phyloP scores from a whole-genome alignment of 1,284 basidiomycete species.

The Pascua guehoae region DNA sequence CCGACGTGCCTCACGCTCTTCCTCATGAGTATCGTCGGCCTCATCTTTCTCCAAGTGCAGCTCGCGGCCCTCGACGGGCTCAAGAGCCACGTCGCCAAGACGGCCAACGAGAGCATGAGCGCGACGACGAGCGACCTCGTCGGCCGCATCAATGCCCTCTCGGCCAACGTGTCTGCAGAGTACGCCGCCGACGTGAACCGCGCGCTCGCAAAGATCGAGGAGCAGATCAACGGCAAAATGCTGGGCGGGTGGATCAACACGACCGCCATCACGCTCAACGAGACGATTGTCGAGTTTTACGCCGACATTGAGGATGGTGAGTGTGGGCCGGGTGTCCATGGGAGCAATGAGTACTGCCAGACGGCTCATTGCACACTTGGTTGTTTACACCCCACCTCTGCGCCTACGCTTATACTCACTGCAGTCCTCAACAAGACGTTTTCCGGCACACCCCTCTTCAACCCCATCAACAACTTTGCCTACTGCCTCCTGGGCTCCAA shows the following conservation, averaged over 20 bases:
- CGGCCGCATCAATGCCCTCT: conserved; percentile 71
- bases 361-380: no score
- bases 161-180: conserved; percentile 68
- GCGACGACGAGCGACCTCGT: conserved; percentile 69
- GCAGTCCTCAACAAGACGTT: conserved; percentile 64
- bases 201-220: conserved; percentile 65
- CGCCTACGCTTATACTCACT: not conserved
- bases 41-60: conserved; percentile 85
- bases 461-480: conserved; percentile 79
- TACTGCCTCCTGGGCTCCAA: conserved; percentile 86
- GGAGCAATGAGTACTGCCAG: no score
- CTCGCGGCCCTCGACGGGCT: conserved; percentile 69
- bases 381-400: no score
- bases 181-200: conserved; percentile 75
- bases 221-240: conserved; percentile 73
- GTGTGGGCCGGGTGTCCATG: no score
- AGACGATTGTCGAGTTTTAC: conserved; percentile 53
- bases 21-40: conserved; percentile 81
- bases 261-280: conserved; percentile 83
- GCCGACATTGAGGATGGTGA: conserved; percentile 47
- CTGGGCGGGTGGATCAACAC: conserved; percentile 85
- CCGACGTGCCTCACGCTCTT: conserved; percentile 83
- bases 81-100: conserved; percentile 60
- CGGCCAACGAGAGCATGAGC: conserved; percentile 59
- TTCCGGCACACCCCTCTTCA: conserved; percentile 73